phyloP scores from a whole-genome alignment of 495 filamentous ascomycete genomes.

The Parachaetomium inaequale region DNA sequence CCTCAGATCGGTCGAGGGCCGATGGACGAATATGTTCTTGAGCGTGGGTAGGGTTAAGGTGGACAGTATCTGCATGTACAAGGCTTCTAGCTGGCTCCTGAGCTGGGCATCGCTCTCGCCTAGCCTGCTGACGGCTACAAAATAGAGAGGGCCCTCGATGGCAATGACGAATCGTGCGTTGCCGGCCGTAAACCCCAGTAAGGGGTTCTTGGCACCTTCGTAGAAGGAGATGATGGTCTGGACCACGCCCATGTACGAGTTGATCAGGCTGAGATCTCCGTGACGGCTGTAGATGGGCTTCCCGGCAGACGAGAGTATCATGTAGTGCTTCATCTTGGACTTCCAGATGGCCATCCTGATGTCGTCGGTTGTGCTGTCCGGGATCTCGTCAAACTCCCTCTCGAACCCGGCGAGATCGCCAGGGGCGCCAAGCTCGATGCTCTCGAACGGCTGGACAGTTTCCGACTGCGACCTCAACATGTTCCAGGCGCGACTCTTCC shows the following conservation, averaged over 20 bases:
- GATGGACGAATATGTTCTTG: constrained; percentile 80
- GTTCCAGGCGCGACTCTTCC: constrained; percentile 58
- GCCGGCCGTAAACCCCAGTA: constrained; percentile 80
- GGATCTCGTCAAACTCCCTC: constrained; percentile 74
- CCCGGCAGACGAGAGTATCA: constrained; percentile 94
- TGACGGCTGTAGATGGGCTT: constrained; percentile 97
- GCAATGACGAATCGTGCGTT: constrained; percentile 78
- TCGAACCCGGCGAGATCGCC: constrained; percentile 60
- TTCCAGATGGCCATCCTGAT: constrained; percentile 70
- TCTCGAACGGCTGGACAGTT: constrained; percentile 55
- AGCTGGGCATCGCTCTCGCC: constrained; percentile 89
- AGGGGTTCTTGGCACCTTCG: constrained; percentile 66
- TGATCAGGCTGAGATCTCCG: constrained; percentile 83
- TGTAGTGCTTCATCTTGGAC: constrained; percentile 88
- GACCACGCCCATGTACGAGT: constrained; percentile 89
- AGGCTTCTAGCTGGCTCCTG: constrained; percentile 79
- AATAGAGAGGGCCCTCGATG: constrained; percentile 79
- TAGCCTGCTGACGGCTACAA: constrained; percentile 88
- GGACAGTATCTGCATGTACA: constrained; percentile 97
- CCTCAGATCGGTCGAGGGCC: constrained; percentile 86
- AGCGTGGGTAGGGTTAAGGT: constrained; percentile 90
- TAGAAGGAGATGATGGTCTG: constrained; percentile 99
- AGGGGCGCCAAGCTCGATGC: constrained; percentile 44
- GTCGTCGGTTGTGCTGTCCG: constrained; percentile 59
- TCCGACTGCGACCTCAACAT: constrained; percentile 56